These are phyloP conservation scores for Neoboletus magnificus DNA, from an alignment of 768 basidiomycete genomes.

Conservation along the genomic window DNA sequence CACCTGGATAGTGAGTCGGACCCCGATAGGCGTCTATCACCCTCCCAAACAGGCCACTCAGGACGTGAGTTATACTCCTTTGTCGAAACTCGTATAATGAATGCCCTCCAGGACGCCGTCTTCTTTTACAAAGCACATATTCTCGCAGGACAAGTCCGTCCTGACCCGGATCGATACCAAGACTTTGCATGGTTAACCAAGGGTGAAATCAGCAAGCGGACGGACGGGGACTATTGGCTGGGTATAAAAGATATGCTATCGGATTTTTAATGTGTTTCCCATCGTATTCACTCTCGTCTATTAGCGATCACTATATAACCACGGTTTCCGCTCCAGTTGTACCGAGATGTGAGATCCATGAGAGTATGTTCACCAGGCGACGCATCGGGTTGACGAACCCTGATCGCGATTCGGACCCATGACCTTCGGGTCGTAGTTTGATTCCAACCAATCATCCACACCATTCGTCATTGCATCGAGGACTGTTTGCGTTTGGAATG, in stretches of 20 bases:
- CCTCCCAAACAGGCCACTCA: conserved; percentile 37
- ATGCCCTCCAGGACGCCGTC: conserved; percentile 50
- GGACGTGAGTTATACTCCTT: conserved; percentile 33
- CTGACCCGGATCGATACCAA: conserved; percentile 48
- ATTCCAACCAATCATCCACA: no score
- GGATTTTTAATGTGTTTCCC: conserved; percentile 39
- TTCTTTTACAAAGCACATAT: conserved; percentile 97
- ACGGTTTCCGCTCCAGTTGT: no score
- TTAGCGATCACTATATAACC: background rate
- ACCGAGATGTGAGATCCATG: no score
- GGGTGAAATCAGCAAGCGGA: conserved; percentile 74
- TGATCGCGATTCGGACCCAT: no score
- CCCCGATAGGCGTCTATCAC: conserved; percentile 80
- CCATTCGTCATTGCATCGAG: no score
- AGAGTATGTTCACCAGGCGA: no score
- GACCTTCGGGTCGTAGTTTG: no score
- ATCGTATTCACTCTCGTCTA: background rate
- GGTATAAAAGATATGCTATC: conserved; percentile 79
- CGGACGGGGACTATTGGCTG: conserved; percentile 72
- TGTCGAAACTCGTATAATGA: background rate
- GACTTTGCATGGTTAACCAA: conserved; percentile 96
- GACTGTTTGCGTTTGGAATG: no score
- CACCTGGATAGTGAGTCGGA: conserved; percentile 86
- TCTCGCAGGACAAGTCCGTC: conserved; percentile 78
- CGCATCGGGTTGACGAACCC: no score